Base-by-base conservation (phyloP, 2,329 filamentous ascomycete species). In the Ophiosphaerella narmari region DNA sequence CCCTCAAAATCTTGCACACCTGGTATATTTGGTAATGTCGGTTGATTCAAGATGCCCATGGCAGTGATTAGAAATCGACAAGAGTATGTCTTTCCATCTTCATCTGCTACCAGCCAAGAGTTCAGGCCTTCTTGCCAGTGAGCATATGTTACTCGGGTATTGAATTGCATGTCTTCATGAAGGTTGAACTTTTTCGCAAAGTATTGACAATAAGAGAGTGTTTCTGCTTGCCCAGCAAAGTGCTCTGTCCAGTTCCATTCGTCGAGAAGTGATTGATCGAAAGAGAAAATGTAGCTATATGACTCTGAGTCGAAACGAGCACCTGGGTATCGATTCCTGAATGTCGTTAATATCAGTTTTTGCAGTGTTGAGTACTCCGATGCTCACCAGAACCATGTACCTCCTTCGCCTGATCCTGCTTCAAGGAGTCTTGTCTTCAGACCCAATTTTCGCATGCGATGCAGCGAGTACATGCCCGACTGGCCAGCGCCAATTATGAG, bases 281-380 rank as follows among this genome's bases (percentile, higher is more conserved):
- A 76, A 9, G 73, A 73, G 40, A 78, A 76, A 41, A 65, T 67
- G 55, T 82, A 81, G 0, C 75, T 75, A n/a, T 76, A 72, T 1
- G 73, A 74, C 57, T 80, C 76, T 0, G 76, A 77, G 46, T 80
- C 78, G 43, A 78, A 76, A 35, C 77, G 70, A n/a, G 77, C 75
- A 3, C 77, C 77, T 11, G 77, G 76, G 39, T 78, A 79, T 14
- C 72, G 68, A 46, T 79, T 79, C 75, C 73, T 76, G 46, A 68
- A 31, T 3, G 6, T 1, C 45, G 12, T 32, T 5, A 24, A 23
- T 18, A 14, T 31, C 11, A 40, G 23, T 29, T 26, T 24, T 29
- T 29, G 38, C 6, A 6, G 26, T n/a, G 23, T 14, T 14, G 38
- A 29, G 8, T 13, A 29, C 14, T 14, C 8, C 29, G 24, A 5